These are phyloP conservation scores for Termitomyces titanicus DNA, from an alignment of 768 basidiomycete genomes.

Conservation along the genomic window DNA sequence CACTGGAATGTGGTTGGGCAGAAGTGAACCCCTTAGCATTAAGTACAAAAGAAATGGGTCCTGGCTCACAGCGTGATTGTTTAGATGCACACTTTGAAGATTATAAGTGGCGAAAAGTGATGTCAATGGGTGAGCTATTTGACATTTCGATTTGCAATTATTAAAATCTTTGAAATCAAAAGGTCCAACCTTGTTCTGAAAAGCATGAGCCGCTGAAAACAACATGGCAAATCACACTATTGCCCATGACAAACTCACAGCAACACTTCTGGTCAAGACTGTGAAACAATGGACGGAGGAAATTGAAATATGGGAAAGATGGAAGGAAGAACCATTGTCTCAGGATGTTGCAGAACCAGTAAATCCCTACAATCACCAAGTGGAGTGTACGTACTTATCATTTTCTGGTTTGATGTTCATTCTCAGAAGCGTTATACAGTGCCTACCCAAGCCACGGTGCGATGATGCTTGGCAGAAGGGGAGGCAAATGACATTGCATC, in stretches of 20 bases:
- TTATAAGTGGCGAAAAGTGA: neutral
- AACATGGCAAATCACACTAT: neutral
- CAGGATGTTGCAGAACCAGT: neutral
- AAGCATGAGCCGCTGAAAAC: neutral
- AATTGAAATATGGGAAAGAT: neutral
- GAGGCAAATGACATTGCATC: slow-evolving; percentile 9
- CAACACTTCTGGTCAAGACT: neutral
- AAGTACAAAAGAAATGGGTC: slow-evolving; percentile 3
- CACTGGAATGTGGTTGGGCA: neutral
- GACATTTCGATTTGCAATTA: neutral
- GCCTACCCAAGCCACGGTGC: neutral
- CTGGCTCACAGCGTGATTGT: neutral
- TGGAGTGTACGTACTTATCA: neutral
- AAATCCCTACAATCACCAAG: neutral
- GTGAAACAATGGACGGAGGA: neutral
- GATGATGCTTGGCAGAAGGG: slow-evolving; percentile 5
- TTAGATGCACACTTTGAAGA: slow-evolving; percentile 2
- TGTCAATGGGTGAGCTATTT: neutral
- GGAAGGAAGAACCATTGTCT: neutral
- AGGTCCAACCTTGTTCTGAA: neutral
- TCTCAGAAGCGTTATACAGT: neutral
- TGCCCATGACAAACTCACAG: neutral
- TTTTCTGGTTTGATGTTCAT: neutral
- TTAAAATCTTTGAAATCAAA: neutral
- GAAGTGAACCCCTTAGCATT: neutral